These are phyloP conservation scores for Isatis lusitanica DNA, from an alignment of 441 rosid genomes.

Conservation along the genomic window DNA sequence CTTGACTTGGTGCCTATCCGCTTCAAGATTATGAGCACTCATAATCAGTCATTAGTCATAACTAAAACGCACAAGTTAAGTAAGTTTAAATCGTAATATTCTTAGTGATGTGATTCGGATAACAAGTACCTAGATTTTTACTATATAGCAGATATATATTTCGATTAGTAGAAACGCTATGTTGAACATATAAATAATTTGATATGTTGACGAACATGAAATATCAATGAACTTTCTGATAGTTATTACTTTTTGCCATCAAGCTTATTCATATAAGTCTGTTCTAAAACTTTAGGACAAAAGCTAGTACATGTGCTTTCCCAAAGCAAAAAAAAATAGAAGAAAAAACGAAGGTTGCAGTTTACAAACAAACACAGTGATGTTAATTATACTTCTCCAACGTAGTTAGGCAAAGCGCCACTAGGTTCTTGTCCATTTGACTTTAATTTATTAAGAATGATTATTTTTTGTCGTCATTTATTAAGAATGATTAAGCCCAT, in stretches of 20 bases:
- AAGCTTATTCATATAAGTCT: background rate
- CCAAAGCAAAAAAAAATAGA: background rate
- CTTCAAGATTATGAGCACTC: background rate
- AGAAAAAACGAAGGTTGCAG: background rate
- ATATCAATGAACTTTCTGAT: background rate
- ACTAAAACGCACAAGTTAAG: background rate
- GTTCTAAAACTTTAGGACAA: background rate
- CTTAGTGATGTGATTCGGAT: background rate
- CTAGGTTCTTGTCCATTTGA: constrained; percentile 12
- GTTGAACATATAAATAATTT: too few species aligned
- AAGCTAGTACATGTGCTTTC: background rate
- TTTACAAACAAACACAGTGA: background rate
- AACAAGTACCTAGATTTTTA: background rate
- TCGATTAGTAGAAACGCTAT: background rate
- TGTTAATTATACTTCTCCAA: background rate
- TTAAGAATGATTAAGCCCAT: constrained; percentile 20
- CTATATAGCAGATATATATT: background rate
- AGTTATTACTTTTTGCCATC: background rate
- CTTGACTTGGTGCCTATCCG: background rate
- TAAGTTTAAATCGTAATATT: background rate
- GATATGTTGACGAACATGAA: background rate
- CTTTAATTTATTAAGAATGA: constrained; percentile 12
- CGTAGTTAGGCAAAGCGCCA: constrained; percentile 24
- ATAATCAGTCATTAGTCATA: background rate
- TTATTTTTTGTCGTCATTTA: background rate